Base-by-base conservation (phyloP, 371 early-diverging fungal species). In the Entomophthora muscae region DNA sequence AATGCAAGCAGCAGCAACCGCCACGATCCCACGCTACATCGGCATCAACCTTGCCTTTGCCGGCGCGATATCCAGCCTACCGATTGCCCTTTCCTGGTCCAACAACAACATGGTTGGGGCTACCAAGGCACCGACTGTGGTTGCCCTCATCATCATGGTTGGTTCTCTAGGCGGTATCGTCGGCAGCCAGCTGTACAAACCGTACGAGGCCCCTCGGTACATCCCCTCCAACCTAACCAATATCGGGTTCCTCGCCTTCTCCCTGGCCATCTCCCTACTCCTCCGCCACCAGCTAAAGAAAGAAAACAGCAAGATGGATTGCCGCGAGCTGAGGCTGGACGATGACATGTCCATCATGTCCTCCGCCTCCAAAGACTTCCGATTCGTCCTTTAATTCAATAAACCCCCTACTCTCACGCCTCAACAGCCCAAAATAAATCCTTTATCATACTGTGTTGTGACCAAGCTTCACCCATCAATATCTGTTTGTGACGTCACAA, bases 91-190 rank as follows among this genome's bases (percentile, higher is more conserved):
- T 12, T 71, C 75, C 0, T 84, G 82, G 82, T 77, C 81, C 65
- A 74, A 78, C 1, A 78, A 75, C 67, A 82, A 81, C 51, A 73
- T 81, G 53, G 78, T 77, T 63, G 84, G 84, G 0, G 78, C 80
- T 60, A 80, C 81, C 26, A 84, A 84, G 69, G 74, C 80, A 52
- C 82, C 77, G 69, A 78, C 77, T 32, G 81, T 77, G 0, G 72
- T 75, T 10, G 84, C 82, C 5, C 70, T 78, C 52, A 77, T 80
- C 33, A 76, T 82, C 55, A 73, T 77, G 1, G 73, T 82, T 60
- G 85, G 86, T 63, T 83, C 82, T 51, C 70, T 83, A 29, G 81
- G 84, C 53, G 84, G 83, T 32, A 75, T 55, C 10, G 22, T 64
- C 23, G 29, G 33, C n/a, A 60, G 58, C 13, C 65, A 64, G 28